These are phyloP conservation scores for Aspergillus piperis DNA, from an alignment of 2,329 filamentous ascomycete genomes.

Conservation along the genomic window DNA sequence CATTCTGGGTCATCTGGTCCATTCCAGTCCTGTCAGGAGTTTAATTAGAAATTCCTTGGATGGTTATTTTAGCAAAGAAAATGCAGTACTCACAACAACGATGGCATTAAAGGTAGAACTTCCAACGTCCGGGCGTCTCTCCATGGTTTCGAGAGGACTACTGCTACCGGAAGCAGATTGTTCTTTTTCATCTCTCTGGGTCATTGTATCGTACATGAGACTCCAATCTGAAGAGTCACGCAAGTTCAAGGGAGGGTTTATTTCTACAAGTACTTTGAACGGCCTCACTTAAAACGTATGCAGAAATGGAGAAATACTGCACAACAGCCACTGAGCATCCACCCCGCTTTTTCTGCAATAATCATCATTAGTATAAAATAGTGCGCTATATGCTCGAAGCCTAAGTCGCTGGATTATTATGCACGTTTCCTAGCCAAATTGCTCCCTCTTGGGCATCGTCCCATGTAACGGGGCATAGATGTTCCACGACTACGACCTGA, in stretches of 20 bases:
- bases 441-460: neutral
- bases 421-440: neutral
- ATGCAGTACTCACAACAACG: neutral
- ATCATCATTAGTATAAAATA: rapidly evolving
- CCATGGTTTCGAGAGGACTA: neutral
- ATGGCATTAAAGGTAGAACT: neutral
- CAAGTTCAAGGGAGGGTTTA: neutral
- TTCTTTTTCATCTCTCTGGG: neutral
- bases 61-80: rapidly evolving
- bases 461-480: neutral
- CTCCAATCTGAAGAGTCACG: neutral
- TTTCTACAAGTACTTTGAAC: neutral
- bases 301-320: too few relatives aligned
- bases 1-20: neutral
- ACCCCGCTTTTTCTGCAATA: too few relatives aligned
- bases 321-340: rapidly evolving
- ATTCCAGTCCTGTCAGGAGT: neutral
- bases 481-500: neutral
- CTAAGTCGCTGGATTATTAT: neutral
- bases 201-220: neutral
- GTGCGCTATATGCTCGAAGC: too few relatives aligned
- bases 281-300: too few relatives aligned
- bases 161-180: neutral
- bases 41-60: neutral
- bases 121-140: too few relatives aligned